phyloP scores from a whole-genome alignment of 192 early-diverging fungal genomes.

The Coemansia sp. region DNA sequence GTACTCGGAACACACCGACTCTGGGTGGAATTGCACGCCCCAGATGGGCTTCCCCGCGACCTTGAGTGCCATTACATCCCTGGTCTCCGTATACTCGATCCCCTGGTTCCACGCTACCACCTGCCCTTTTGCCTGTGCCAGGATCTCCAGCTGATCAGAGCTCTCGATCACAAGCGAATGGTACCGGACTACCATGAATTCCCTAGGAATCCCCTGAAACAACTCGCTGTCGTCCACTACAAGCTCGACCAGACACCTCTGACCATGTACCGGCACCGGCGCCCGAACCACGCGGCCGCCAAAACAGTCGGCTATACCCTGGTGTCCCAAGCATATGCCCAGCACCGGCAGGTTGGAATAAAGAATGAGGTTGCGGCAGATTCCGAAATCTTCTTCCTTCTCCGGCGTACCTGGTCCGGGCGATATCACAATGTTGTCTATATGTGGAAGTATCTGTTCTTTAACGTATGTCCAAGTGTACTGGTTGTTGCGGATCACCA shows the following conservation, averaged over 20 bases:
- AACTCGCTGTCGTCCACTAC: conserved; percentile 31
- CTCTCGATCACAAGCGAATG: conserved; percentile 80
- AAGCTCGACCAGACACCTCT: conserved; percentile 60
- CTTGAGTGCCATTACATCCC: conserved; percentile 78
- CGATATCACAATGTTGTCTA: conserved; percentile 90
- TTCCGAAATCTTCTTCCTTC: conserved; percentile 53
- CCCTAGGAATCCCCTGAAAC: conserved; percentile 62
- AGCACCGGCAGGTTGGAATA: conserved; percentile 67
- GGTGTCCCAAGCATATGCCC: conserved; percentile 94
- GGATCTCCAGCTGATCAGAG: conserved; percentile 30
- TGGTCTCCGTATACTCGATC: background rate
- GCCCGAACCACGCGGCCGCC: conserved; percentile 71
- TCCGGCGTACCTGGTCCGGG: conserved; percentile 92
- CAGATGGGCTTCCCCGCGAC: conserved; percentile 72
- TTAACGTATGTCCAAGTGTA: conserved; percentile 69
- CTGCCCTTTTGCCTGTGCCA: conserved; percentile 29
- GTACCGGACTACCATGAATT: conserved; percentile 83
- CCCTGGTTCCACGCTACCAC: conserved; percentile 10
- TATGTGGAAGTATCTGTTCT: conserved; percentile 69
- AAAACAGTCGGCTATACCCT: conserved; percentile 75
- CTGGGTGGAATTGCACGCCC: conserved; percentile 96
- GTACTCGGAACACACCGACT: conserved; percentile 86
- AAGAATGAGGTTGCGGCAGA: conserved; percentile 27
- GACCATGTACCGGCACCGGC: conserved; percentile 79
- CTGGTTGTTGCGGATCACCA: conserved; percentile 94